Evolutionary conservation across 305 asterid species (phyloP), one percentile per base, ranked within the genome.

Genomic region (Plantago lanceolata): DNA sequence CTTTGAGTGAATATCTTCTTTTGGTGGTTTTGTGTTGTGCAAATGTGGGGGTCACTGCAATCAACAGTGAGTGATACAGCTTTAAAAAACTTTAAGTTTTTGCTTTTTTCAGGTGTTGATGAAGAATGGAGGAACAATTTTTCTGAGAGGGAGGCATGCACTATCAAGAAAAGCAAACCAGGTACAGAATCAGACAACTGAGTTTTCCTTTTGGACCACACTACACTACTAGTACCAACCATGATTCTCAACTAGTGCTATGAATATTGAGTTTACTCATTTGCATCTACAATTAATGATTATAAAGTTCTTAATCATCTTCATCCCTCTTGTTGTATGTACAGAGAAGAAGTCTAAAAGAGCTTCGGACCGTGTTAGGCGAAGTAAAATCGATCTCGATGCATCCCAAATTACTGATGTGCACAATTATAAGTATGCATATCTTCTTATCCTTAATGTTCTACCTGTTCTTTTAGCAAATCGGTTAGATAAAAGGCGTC

Each of bases 131-230:
- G 86, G 84, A 85, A 65, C 89, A 84, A 78, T 77, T 79, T 76
- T 70, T 70, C 82, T 63, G 92, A 87, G 92, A 82, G 78, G 70
- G 85, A 85, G 80, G 81, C 86, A 74, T 81, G 88, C 94, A 82
- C 93, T 72, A 73, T 78, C 78, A 90, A 85, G 94, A 93, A 93
- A 84, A 87, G 92, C 80, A 88, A 77, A 79, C 67, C 92, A 85
- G 97, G 96, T 87, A 69, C 78, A 69, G 71, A 71, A 71, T 65
- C 75, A 72, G 56, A 73, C 75, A 53, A 71, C 66, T 66, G 40
- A 33, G 73, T 67, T 75, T 65, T 66, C 71, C 65, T 72, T 56
- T 56, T 56, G 95, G 94, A 84, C 95, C 93, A 84, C 50, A 40
- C 91, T 47, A 18, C 54, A 66, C 20, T 67, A 68, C 68, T 60